Evolutionary conservation across 495 filamentous ascomycete species (phyloP).

Genomic region (Friedmanniomyces simplex): DNA sequence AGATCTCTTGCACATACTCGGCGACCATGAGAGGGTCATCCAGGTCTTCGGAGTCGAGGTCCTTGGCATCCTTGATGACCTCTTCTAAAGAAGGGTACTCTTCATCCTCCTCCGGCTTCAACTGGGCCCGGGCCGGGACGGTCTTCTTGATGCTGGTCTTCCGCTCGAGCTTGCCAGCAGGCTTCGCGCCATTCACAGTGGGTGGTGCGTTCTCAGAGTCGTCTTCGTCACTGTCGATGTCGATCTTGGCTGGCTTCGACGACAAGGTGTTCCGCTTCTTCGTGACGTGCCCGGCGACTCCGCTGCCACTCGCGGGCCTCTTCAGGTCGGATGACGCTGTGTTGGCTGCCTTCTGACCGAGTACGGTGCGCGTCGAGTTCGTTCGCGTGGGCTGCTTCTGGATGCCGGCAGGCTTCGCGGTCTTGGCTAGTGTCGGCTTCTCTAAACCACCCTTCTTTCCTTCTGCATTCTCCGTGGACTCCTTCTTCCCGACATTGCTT

Average conservation of each 20-base stretch:
- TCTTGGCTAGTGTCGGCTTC: conserved; percentile 56
- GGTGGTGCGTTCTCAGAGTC: conserved; percentile 48
- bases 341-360: conserved; percentile 50
- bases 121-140: not conserved
- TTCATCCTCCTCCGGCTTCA: conserved; percentile 32
- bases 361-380: conserved; percentile 52
- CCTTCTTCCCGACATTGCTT: conserved; percentile 78
- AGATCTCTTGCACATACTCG: conserved; percentile 94
- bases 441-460: conserved; percentile 57
- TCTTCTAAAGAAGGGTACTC: conserved; percentile 35
- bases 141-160: conserved; percentile 16
- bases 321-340: conserved; percentile 49
- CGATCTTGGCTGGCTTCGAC: conserved; percentile 38
- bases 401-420: conserved; percentile 61
- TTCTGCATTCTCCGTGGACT: conserved; percentile 45
- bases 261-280: conserved; percentile 53
- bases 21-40: conserved; percentile 96
- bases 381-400: conserved; percentile 57
- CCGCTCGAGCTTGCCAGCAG: conserved; percentile 14
- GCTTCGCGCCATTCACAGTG: conserved; percentile 35
- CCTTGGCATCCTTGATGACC: conserved; percentile 39
- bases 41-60: conserved; percentile 75
- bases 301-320: conserved; percentile 60
- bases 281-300: conserved; percentile 44
- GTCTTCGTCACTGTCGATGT: conserved; percentile 50